These are phyloP conservation scores for Phaffia rhodozyma DNA, from an alignment of 1,284 basidiomycete species.

Conservation along the genomic window DNA sequence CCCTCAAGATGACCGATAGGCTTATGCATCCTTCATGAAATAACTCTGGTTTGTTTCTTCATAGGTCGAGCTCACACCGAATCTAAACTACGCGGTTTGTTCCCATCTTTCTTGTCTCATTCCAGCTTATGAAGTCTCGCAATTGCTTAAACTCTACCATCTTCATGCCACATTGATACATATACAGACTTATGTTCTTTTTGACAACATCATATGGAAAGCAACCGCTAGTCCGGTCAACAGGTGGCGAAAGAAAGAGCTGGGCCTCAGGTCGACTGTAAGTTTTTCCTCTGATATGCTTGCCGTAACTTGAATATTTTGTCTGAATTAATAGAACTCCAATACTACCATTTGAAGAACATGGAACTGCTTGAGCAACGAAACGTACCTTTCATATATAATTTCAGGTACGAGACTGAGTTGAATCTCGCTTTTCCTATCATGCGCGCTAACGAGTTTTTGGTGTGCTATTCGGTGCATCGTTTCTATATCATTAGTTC, in stretches of 20 bases:
- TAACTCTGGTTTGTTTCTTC: conserved; percentile 26
- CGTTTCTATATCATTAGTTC: conserved; percentile 6
- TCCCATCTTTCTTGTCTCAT: conserved; percentile 20
- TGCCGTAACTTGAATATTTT: too few relatives aligned
- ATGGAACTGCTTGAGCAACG: background rate
- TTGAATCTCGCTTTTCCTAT: too few relatives aligned
- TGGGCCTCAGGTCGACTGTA: conserved; percentile 49
- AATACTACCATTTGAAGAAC: conserved; percentile 8
- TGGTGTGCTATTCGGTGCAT: too few relatives aligned
- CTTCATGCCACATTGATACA: too few relatives aligned
- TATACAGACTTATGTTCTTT: conserved; percentile 45
- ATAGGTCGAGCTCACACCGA: conserved; percentile 38
- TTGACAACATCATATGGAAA: conserved; percentile 65
- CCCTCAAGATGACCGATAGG: background rate
- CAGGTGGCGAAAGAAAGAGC: conserved; percentile 50
- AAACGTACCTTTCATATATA: conserved; percentile 54
- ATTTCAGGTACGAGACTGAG: conserved; percentile 35
- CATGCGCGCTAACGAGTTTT: too few relatives aligned
- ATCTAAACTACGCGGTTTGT: conserved; percentile 46
- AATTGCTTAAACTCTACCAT: background rate
- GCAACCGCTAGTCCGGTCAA: conserved; percentile 62
- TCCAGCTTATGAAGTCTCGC: background rate
- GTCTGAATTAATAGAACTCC: background rate
- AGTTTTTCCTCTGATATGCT: conserved; percentile 49
- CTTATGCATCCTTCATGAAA: background rate